Conservation (phyloP, 2,329 filamentous ascomycete genomes). For the Mycosphaerella sp. region DNA sequence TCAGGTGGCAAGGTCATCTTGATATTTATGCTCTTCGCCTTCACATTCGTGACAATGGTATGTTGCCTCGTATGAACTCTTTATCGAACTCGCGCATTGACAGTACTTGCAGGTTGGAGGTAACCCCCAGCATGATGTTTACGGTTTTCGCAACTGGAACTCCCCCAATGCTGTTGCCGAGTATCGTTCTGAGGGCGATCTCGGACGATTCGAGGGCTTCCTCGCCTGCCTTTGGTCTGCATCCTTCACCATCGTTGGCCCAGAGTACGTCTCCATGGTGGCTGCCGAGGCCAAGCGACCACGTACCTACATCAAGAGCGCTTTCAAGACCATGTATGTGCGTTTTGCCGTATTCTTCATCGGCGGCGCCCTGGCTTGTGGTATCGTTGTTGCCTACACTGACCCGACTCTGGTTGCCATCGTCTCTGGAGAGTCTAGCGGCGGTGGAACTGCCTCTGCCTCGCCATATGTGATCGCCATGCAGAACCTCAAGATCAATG, state of each 20-base stretch:
- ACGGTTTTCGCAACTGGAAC: slow-evolving; percentile 41
- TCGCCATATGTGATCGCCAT: slow-evolving; percentile 39
- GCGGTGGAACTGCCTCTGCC: slow-evolving; percentile 29
- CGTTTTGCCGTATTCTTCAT: slow-evolving; percentile 48
- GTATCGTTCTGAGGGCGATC: slow-evolving; percentile 25
- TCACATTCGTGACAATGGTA: slow-evolving; percentile 33
- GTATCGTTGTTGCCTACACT: slow-evolving; percentile 38
- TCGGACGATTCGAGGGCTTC: slow-evolving; percentile 36
- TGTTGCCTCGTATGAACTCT: slow-evolving; percentile 9
- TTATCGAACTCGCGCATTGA: not conserved
- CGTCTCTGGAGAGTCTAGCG: slow-evolving; percentile 16
- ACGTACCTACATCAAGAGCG: slow-evolving; percentile 42
- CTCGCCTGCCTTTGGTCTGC: slow-evolving; percentile 36
- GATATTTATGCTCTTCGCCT: slow-evolving; percentile 29
- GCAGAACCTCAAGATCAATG: slow-evolving; percentile 39
- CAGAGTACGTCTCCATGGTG: slow-evolving; percentile 47
- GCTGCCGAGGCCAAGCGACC: slow-evolving; percentile 45
- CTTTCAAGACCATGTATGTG: slow-evolving; percentile 47
- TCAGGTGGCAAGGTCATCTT: slow-evolving; percentile 41
- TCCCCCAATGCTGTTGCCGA: slow-evolving; percentile 33
- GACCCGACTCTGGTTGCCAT: slow-evolving; percentile 31
- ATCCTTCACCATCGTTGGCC: slow-evolving; percentile 35
- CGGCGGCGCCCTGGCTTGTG: slow-evolving; percentile 41
- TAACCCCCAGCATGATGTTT: slow-evolving; percentile 32
- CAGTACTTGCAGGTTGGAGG: slow-evolving; percentile 22